A percentile compares a stretch with the other conserved stretches of the same genome.
Evolutionary conservation across 352 stramenopile species (phyloP).

Genomic region (Saprolegnia diclina): DNA sequence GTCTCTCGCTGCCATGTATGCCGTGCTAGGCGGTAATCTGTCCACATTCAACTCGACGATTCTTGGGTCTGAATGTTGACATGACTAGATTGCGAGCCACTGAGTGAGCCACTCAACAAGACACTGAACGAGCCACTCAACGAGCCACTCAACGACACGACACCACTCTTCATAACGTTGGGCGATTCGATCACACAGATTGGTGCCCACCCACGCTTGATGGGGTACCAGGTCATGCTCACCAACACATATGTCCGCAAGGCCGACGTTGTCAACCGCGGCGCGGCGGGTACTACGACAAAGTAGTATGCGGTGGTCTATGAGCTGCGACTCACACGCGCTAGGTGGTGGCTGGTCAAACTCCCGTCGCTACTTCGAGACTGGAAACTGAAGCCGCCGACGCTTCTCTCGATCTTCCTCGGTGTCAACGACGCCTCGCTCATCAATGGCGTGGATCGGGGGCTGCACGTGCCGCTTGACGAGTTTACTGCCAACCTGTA

Average conservation of each 20-base stretch:
- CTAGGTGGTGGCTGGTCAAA: slow-evolving; percentile 15
- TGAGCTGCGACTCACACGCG: too few relatives aligned
- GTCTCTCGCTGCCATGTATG: too few relatives aligned
- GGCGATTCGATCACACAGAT: slow-evolving; percentile 17
- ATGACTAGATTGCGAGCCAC: too few relatives aligned
- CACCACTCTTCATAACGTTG: slow-evolving; percentile 12
- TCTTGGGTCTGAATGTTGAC: too few relatives aligned
- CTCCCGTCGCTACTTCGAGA: slow-evolving; percentile 9
- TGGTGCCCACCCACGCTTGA: not conserved
- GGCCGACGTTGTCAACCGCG: slow-evolving; percentile 16
- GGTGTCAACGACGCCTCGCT: slow-evolving; percentile 14
- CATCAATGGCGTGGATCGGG: slow-evolving; percentile 27
- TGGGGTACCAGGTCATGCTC: slow-evolving; percentile 15
- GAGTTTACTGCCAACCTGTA: slow-evolving; percentile 39
- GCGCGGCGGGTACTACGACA: slow-evolving; percentile 13
- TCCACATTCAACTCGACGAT: too few relatives aligned
- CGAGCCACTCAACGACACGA: not conserved
- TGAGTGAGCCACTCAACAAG: too few relatives aligned
- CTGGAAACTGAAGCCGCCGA: slow-evolving; percentile 1
- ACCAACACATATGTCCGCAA: slow-evolving; percentile 12
- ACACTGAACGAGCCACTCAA: too few relatives aligned
- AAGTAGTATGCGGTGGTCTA: not conserved
- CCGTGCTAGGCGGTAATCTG: too few relatives aligned
- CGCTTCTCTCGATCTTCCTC: slow-evolving; percentile 9
- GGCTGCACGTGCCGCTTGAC: not conserved